A percentile compares a stretch with the other conserved stretches of the same genome.
phyloP scores from a whole-genome alignment of 2,329 filamentous ascomycete genomes.

The Gnomoniopsis sp. region DNA sequence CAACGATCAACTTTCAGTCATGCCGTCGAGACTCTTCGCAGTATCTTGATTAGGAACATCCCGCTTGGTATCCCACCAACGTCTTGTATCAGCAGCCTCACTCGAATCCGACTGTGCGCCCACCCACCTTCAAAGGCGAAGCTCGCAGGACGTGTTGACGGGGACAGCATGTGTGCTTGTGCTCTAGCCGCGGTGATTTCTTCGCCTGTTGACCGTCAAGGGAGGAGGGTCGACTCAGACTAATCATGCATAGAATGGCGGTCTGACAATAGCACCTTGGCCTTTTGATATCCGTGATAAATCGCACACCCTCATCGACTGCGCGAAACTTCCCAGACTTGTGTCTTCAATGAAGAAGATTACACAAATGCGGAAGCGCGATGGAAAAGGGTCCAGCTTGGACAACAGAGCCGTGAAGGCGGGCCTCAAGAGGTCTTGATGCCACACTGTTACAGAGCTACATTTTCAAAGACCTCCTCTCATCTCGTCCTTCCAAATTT shows the following conservation, averaged over 20 bases:
- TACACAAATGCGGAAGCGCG: not conserved
- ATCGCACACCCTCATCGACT: not conserved
- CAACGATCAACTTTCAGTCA: too few species aligned
- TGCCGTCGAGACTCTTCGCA: too few species aligned
- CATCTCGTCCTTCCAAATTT: conserved; percentile 49
- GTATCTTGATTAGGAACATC: too few species aligned
- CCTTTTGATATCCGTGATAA: not conserved
- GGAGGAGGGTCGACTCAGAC: not conserved
- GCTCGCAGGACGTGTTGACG: not conserved
- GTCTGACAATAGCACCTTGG: not conserved
- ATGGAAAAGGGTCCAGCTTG: not conserved
- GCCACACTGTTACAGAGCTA: not conserved
- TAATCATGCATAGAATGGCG: not conserved
- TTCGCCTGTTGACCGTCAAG: not conserved
- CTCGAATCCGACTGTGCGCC: too few species aligned
- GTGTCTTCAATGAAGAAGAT: not conserved
- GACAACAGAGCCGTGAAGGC: not conserved
- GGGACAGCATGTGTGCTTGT: not conserved
- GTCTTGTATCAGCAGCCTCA: too few species aligned
- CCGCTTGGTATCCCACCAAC: too few species aligned
- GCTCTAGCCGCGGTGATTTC: not conserved
- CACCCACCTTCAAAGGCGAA: too few species aligned
- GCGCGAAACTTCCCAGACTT: not conserved
- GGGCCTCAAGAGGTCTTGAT: not conserved
- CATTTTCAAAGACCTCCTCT: not conserved